Base-by-base conservation (phyloP, 176 grass and related monocot species). In the Rhynchospora pubera region DNA sequence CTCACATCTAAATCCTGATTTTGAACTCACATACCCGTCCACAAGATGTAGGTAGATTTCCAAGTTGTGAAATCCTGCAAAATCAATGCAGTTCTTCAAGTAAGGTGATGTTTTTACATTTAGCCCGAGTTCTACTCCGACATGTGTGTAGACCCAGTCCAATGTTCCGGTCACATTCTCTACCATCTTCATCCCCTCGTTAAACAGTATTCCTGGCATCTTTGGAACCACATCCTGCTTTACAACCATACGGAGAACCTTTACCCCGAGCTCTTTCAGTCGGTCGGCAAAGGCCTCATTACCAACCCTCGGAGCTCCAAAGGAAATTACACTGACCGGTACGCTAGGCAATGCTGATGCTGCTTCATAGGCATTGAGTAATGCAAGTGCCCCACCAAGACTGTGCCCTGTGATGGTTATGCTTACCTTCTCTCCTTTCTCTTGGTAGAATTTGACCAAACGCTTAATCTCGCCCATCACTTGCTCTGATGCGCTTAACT, bases 371-470 rank as follows among this genome's bases (percentile, higher is more conserved):
- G 89, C 87, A 24, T 91, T 58, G 42, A 94, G 85, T 79, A 88
- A 34, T 1, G 92, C 85, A 48, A 91, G 87, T 13, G 89, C 89
- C 56, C 89, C 92, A 53, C 92, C 87, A 32, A 94, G 89, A 84
- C 92, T 91, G 85, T 91, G 92, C 24, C 92, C 89, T 10, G 92
- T 80, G 58, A 85, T 12, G 0, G 85, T 89, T 15, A 91, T 65
- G 69, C 55, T 81, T 10, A 89, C 85, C 14, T 83, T 34, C 80
- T 66, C 43, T 3, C 85, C 87, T 18, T 44, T 73, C 14, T 52
- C 18, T 0, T 83, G 6, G 81, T 86, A 88, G 71, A 77, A 53
- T 5, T 13, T 70, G 2, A 89, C 83, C n/a, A 87, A 55, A 55
- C 87, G 65, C 3, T 10, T 11, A 58, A 94, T 79, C 60, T 91